A percentile compares a stretch with the other conserved stretches of the same genome.
These are phyloP conservation scores for Wallacemonas sp. DNA, from an alignment of 208 protist genomes.

Conservation along the genomic window DNA sequence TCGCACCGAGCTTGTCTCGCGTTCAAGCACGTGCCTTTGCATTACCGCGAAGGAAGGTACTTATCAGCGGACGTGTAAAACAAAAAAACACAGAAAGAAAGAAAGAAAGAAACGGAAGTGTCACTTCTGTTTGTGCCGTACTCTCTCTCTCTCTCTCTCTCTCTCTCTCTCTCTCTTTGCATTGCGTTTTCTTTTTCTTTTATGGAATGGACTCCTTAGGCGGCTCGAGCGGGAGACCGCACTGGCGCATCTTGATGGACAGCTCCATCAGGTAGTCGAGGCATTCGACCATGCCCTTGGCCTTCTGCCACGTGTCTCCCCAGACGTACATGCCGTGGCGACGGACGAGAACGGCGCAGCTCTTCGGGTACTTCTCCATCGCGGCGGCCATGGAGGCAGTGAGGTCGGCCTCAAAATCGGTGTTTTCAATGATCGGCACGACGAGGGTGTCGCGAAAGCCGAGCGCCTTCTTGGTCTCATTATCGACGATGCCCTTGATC, in stretches of 20 bases:
- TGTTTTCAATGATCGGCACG: conserved; percentile 97
- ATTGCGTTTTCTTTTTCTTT: conserved; percentile 3
- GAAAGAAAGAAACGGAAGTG: conserved; percentile 14
- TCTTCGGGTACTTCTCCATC: conserved; percentile 91
- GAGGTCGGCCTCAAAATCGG: conserved; percentile 78
- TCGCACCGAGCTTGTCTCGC: no score
- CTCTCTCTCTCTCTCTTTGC: conserved; percentile 1
- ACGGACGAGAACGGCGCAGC: conserved; percentile 91
- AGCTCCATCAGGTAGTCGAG: conserved; percentile 95
- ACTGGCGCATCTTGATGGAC: conserved; percentile 55
- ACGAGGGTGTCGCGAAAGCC: conserved; percentile 89
- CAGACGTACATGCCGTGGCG: conserved; percentile 96
- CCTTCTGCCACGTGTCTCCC: conserved; percentile 93
- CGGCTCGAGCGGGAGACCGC: conserved; percentile 57
- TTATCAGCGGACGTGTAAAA: no score
- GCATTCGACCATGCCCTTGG: conserved; percentile 94
- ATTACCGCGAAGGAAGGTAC: no score
- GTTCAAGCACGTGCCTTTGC: no score
- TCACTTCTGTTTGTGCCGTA: background rate
- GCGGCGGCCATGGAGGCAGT: conserved; percentile 75
- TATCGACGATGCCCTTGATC: conserved; percentile 91
- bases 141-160: background rate
- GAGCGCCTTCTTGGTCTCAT: conserved; percentile 55
- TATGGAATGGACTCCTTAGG: conserved; percentile 24
- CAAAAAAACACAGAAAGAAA: conserved; percentile 3